Evolutionary conservation across 1,284 basidiomycete genomes (phyloP).

Genomic region (Fomitiporia mediterranea): DNA sequence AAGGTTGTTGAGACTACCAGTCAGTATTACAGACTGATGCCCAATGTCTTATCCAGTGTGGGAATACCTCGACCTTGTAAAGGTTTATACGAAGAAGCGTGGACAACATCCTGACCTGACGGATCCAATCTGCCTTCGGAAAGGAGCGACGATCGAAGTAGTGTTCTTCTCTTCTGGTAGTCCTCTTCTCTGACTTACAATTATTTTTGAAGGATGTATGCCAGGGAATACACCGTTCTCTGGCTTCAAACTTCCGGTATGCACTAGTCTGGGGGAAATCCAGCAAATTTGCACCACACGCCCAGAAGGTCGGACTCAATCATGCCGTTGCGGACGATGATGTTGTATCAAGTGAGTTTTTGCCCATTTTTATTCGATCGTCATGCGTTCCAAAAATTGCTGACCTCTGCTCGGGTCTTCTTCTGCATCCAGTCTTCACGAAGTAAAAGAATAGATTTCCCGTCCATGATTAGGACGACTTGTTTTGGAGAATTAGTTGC

Average conservation of each 20-base stretch:
- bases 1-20: no score
- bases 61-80: slow-evolving; percentile 82
- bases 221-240: slow-evolving; percentile 85
- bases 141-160: slow-evolving; percentile 91
- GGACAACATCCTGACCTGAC: slow-evolving; percentile 88
- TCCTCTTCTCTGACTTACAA: slow-evolving; percentile 3
- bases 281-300: slow-evolving; percentile 87
- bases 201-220: slow-evolving; percentile 65
- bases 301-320: slow-evolving; percentile 87
- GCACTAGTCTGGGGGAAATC: slow-evolving; percentile 93
- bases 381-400: not conserved
- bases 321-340: slow-evolving; percentile 93
- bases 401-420: not conserved
- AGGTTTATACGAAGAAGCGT: slow-evolving; percentile 95
- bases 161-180: slow-evolving; percentile 16
- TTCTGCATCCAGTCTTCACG: slow-evolving; percentile 4
- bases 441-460: slow-evolving; percentile 2
- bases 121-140: slow-evolving; percentile 91
- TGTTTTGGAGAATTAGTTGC: not conserved
- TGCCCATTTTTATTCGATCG: not conserved
- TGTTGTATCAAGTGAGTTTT: slow-evolving; percentile 80
- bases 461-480: not conserved
- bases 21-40: no score
- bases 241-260: slow-evolving; percentile 88
- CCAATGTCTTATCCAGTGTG: no score